Base-by-base conservation (phyloP, 2,329 filamentous ascomycete species). In the Coniella lustricola region DNA sequence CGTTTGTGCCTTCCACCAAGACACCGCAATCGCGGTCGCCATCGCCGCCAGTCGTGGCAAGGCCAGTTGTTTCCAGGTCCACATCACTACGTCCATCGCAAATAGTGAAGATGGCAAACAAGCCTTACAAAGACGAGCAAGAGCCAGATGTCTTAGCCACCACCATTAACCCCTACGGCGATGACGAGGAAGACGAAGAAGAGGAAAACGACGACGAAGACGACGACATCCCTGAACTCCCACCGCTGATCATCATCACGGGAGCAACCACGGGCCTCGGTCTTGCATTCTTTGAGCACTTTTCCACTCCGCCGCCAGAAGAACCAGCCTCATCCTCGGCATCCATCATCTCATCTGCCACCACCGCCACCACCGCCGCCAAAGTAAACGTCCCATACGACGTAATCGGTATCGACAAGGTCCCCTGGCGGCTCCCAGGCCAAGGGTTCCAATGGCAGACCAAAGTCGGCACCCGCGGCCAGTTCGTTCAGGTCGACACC, bases 361-460 rank as follows among this genome's bases (percentile, higher is more conserved):
- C 40, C 12, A 14, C 14, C 34, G 4, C 60, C 62, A 16, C 14
- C 50, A 7, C 58, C 64, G 35, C 64, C n/a, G n/a, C n/a, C n/a
- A n/a, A n/a, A n/a, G n/a, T n/a, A n/a, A n/a, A n/a, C n/a, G n/a
- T 62, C 36, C 63, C 70, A 3, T 56, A 56, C 45, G 39, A 29
- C 20, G 49, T 51, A 13, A 12, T 51, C 4, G 49, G 49, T n/a
- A 34, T 51, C 18, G 49, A 51, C 16, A 49, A 21, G 32, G 17
- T 34, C 16, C 41, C 49, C 25, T 51, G 49, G 46, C 41, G 41
- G 8, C 41, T 44, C 7, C 32, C 41, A 1, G 41, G 41, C 13
- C 33, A 35, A 12, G 41, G 41, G 7, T 44, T 44, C 41, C 18
- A 20, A 14, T 44, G 41, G 41, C 41, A 44, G 31, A 25, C 41